Evolutionary conservation across 108 stramenopile genomes (phyloP).

Genomic region (Cyclotella atomus): DNA sequence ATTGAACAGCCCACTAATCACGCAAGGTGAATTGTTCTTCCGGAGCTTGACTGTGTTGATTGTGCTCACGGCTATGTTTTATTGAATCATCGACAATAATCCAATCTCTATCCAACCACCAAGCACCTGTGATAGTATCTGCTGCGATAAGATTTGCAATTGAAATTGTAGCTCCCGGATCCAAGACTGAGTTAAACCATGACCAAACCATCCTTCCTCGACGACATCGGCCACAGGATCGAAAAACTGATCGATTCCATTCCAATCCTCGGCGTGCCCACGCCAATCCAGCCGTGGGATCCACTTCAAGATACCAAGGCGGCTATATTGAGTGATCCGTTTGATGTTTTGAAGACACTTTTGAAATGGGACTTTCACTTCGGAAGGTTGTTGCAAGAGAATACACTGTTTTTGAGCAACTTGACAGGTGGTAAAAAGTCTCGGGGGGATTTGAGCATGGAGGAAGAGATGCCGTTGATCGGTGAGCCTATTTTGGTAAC

Average conservation of each 20-base stretch:
- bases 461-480: background rate
- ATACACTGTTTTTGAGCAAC: background rate
- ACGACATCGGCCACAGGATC: constrained; percentile 6
- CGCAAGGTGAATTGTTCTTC: background rate
- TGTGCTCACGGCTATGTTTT: background rate
- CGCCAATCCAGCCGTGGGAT: constrained; percentile 8
- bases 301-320: constrained; percentile 8
- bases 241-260: constrained; percentile 25
- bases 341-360: background rate
- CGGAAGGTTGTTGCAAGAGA: background rate
- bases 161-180: no score
- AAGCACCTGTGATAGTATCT: background rate
- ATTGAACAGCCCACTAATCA: background rate
- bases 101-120: background rate
- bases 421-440: background rate
- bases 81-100: background rate
- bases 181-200: background rate
- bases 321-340: background rate
- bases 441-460: background rate
- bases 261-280: constrained; percentile 16
- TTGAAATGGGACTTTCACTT: constrained; percentile 4
- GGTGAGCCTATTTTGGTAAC: background rate
- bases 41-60: background rate
- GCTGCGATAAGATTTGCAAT: no score
- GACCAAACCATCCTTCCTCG: background rate